Conservation (phyloP, 371 early-diverging fungal genomes). For the Mucor indicus region DNA sequence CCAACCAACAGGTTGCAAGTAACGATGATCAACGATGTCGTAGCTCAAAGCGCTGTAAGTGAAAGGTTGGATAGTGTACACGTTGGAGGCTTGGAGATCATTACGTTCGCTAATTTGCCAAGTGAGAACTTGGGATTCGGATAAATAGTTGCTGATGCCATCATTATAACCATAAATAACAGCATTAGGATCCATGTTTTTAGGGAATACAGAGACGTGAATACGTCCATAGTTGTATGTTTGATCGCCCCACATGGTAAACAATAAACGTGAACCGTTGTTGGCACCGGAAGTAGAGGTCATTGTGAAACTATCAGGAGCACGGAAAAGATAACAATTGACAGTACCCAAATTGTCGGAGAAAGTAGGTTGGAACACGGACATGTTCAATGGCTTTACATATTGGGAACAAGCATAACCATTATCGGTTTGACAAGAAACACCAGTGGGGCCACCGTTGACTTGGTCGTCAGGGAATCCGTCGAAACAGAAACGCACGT, state of each 20-base stretch:
- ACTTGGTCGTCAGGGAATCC: conserved; percentile 28
- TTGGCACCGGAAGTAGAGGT: conserved; percentile 39
- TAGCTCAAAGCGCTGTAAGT: conserved; percentile 42
- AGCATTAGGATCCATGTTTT: conserved; percentile 44
- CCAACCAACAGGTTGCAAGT: conserved; percentile 42
- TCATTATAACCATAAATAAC: conserved; percentile 28
- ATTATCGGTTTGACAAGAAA: conserved; percentile 37
- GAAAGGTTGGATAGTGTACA: conserved; percentile 35
- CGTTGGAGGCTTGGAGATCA: conserved; percentile 36
- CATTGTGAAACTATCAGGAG: conserved; percentile 28
- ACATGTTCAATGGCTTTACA: conserved; percentile 32
- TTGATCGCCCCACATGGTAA: conserved; percentile 39
- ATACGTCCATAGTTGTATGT: conserved; percentile 27
- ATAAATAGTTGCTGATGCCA: conserved; percentile 18
- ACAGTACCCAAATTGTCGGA: conserved; percentile 39
- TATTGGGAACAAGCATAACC: conserved; percentile 31
- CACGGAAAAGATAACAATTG: conserved; percentile 38
- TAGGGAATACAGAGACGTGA: conserved; percentile 42
- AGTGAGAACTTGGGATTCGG: conserved; percentile 21
- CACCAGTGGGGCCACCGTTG: conserved; percentile 19
- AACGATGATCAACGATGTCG: conserved; percentile 37
- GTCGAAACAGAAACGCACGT: conserved; percentile 49
- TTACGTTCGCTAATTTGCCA: conserved; percentile 43
- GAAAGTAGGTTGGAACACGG: conserved; percentile 33
- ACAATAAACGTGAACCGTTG: conserved; percentile 40